phyloP scores from a whole-genome alignment of 331 rosid genomes.

The Rhamnella rubrinervis region DNA sequence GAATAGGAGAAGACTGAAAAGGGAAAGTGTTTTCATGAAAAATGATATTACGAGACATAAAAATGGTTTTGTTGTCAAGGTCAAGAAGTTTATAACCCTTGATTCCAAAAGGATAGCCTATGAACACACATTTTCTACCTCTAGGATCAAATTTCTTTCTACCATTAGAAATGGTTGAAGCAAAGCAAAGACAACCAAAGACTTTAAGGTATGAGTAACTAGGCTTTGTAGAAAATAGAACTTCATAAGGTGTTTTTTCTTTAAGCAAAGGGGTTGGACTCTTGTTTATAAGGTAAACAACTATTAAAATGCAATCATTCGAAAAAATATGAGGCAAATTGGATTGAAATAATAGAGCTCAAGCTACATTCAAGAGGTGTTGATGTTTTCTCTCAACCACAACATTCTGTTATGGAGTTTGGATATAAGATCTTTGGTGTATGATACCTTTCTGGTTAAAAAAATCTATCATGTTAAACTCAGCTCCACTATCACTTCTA shows the following conservation, averaged over 20 bases:
- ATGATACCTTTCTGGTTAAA: constrained; percentile 17
- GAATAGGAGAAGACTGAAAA: too few species aligned
- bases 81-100: background rate
- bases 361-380: constrained; percentile 13
- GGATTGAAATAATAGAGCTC: background rate
- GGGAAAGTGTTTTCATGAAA: background rate
- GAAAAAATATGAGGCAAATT: background rate
- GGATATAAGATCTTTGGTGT: constrained; percentile 16
- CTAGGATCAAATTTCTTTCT: too few species aligned
- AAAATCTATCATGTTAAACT: constrained; percentile 8
- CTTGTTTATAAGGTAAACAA: background rate
- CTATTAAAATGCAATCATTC: background rate
- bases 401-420: constrained; percentile 18
- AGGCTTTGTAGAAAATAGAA: background rate
- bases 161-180: too few species aligned
- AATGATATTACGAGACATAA: too few species aligned
- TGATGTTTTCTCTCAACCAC: constrained; percentile 11
- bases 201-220: too few species aligned
- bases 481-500: too few species aligned
- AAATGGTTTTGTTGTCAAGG: background rate
- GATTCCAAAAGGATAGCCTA: background rate
- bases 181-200: too few species aligned
- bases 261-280: background rate
- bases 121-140: background rate
- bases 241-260: background rate